Evolutionary conservation across 1,139 yeast genomes (phyloP), one percentile per base, ranked within the genome.

Genomic region (Barnettozyma hawaiiensis): DNA sequence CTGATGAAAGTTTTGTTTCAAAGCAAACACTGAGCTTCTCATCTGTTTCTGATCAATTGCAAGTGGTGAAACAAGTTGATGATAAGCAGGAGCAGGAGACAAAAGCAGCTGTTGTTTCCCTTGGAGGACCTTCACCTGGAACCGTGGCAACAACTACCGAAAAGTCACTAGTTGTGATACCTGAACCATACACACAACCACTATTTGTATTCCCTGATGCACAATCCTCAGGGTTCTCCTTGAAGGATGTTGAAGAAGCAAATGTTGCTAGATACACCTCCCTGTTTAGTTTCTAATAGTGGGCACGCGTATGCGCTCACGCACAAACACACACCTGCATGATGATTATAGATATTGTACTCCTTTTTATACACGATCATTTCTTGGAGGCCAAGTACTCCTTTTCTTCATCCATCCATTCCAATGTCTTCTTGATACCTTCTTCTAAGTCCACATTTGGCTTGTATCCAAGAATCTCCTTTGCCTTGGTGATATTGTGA

Each of bases 401-500:
- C 27, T 41, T 38, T 20, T 40, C 69, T 63, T 87, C 96, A 59
- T 89, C 83, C 83, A 89, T 81, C 94, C 96, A 89, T 43, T 80
- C 86, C 44, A 89, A 70, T 2, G 97, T 89, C 50, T 75, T 74
- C 48, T 71, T 71, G 52, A 92, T 86, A 42, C 97, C 98, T 43
- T 83, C 78, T 59, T 86, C 95, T 38, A 92, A 69, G 44, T 72
- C 81, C 46, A 89, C 95, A 20, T 75, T 75, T 26, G 99, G 98
- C 49, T 69, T 67, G 62, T 94, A 94, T 0, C 84, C 96, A 47
- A 94, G 70, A 22, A 83, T 51, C 7, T 65, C 63, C 58, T 87
- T 89, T 5, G 98, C 98, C 63, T 87, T 90, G 24, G 85, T 60
- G 48, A 94, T 90, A 60, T 90, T 87, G 62, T 92, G 97, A 62